Conservation (phyloP, 2,329 filamentous ascomycete genomes). For the Alternaria rosae region DNA sequence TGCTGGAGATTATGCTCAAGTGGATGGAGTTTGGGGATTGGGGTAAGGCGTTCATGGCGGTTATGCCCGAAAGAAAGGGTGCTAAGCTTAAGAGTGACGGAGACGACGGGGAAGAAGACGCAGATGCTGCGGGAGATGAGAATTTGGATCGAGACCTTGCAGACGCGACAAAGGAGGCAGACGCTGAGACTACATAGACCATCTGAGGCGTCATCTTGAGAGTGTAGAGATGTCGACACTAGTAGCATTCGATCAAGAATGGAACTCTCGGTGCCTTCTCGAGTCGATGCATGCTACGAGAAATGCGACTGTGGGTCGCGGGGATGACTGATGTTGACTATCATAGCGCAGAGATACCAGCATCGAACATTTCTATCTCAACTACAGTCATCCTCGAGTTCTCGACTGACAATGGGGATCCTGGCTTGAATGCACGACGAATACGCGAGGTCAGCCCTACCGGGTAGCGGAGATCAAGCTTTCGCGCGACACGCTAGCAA, state of each 20-base stretch:
- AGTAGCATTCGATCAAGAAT: neutral
- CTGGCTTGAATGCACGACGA: neutral
- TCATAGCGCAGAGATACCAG: neutral
- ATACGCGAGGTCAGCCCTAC: constrained; percentile 14
- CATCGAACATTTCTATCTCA: neutral
- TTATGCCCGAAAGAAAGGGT: constrained; percentile 91
- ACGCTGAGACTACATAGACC: constrained; percentile 1
- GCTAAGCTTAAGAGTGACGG: constrained; percentile 65
- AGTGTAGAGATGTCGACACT: neutral
- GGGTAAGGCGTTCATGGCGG: constrained; percentile 85
- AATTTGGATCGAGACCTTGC: constrained; percentile 6
- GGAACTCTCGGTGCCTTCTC: neutral
- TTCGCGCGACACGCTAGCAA: constrained; percentile 35
- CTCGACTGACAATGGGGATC: neutral
- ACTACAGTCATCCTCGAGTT: neutral
- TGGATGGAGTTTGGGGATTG: constrained; percentile 93
- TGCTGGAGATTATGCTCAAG: constrained; percentile 93
- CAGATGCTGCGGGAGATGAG: constrained; percentile 14
- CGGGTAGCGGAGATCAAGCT: constrained; percentile 41
- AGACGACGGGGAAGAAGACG: constrained; percentile 23
- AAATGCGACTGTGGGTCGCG: neutral
- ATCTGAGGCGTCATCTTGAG: neutral
- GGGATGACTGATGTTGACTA: neutral
- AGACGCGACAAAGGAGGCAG: constrained; percentile 10
- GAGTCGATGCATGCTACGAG: neutral